Evolutionary conservation across 805 yeast genomes (phyloP), one percentile per base, ranked within the genome.

Genomic region (Priceomyces carsonii): DNA sequence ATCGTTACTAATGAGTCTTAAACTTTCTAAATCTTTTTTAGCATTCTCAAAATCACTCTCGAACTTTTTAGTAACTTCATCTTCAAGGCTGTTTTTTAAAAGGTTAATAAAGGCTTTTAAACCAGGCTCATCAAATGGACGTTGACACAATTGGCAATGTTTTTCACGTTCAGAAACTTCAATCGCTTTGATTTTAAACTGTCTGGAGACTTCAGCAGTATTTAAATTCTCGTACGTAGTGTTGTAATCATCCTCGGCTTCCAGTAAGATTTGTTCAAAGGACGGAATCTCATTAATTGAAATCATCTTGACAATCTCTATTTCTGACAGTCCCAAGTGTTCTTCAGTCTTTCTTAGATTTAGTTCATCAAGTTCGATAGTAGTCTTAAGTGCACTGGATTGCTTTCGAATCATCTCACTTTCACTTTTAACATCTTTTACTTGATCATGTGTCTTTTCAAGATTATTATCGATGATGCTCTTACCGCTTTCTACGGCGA

Each of bases 121-220:
- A n/a, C 59, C 65, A 1, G 51, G 57, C 7, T 63, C 65, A 10
- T 73, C 74, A 58, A 89, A 85, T 8, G 72, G 66, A 33, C 95
- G 69, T 13, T 76, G 75, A 57, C 98, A 91, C 28, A 90, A 62
- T 27, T 81, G 62, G 57, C 97, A 91, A 31, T 75, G 67, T 8
- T 79, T 71, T 6, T 73, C 69, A 3, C 54, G 50, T 18, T 76
- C 61, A 0, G 95, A 93, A 26, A 74, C 57, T 19, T 77, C 73
- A 8, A 85, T 59, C 0, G 96, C 96, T 28, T 76, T 77, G 15
- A 69, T 59, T 50, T 85, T 88, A 59, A 82, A 89, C 26, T 77
- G 77, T 17, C 77, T 64, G 0, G 90, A 81, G 2, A 88, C 85
- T 28, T 78, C 79, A 19, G 74, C 75, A 44, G 85, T 79, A 51